Conservation (phyloP, 495 filamentous ascomycete genomes). For the Penicillium silybi region DNA sequence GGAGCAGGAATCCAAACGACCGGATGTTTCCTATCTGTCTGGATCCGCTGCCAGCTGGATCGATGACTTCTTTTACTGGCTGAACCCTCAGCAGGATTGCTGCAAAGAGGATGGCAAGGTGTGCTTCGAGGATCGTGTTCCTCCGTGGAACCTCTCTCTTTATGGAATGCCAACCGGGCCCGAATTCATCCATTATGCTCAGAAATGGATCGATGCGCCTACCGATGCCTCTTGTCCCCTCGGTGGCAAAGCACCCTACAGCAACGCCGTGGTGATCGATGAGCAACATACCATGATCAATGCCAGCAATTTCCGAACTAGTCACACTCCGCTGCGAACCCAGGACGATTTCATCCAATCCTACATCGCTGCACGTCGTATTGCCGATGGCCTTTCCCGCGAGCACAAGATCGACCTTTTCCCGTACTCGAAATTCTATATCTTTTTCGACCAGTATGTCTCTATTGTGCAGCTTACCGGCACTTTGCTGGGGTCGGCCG, state of each 20-base stretch:
- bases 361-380: constrained; percentile 86
- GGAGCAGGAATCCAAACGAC: constrained; percentile 86
- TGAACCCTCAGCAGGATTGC: constrained; percentile 84
- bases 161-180: constrained; percentile 86
- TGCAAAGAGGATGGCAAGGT: constrained; percentile 63
- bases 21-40: constrained; percentile 86
- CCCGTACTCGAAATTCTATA: constrained; percentile 94
- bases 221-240: constrained; percentile 81
- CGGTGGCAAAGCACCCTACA: constrained; percentile 83
- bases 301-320: constrained; percentile 88
- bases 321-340: constrained; percentile 76
- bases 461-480: constrained; percentile 75
- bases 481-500: constrained; percentile 73
- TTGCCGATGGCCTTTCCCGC: constrained; percentile 66
- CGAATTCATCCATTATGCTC: constrained; percentile 81
- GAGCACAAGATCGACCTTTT: constrained; percentile 75
- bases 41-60: constrained; percentile 93
- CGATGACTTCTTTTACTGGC: constrained; percentile 94
- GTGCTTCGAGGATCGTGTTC: constrained; percentile 73
- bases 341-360: constrained; percentile 93
- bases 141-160: constrained; percentile 83
- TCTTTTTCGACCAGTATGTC: constrained; percentile 97
- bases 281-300: constrained; percentile 55
- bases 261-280: constrained; percentile 79
- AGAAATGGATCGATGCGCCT: constrained; percentile 76